Base-by-base conservation (phyloP, 345 rosid genomes). In the Euclidium syriacum region DNA sequence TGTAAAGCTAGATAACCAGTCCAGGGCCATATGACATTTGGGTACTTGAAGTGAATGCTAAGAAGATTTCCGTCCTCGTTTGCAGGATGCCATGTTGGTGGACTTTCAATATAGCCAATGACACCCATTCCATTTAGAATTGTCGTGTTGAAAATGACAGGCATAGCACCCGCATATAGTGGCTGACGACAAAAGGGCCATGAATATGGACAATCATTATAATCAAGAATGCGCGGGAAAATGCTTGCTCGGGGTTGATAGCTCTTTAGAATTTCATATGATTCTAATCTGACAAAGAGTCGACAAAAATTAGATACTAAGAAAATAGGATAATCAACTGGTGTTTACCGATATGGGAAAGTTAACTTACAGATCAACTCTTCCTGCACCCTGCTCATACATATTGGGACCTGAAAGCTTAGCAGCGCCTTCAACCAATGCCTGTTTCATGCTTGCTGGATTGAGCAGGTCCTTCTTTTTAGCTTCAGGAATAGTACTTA, bases 371-470 rank as follows among this genome's bases (percentile, higher is more conserved):
- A 92, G 77, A 74, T 90, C 81, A 53, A 94, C 95, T 81, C 97
- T 85, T 68, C 99, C 99, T 15, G 97, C 97, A 55, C 97, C 99
- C 68, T 94, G 99, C 74, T 94, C 99, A 75, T 79, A 94, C 88
- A 94, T 87, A 62, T 87, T 94, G 33, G 97, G 96, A 64, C 95
- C 99, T 71, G 83, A 25, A 68, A 94, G 97, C 80, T 87, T 94
- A 60, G 99, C 88, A 65, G 99, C 97, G 44, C 99, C 99, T 82
- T 94, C 99, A 51, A 94, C 99, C 39, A 94, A 77, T 17, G 97
- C 96, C 73, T 94, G 97, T 80, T 94, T 94, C 99, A 94, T 90
- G 83, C 99, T 94, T 14, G 97, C 95, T 32, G 99, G 99, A 79
- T 94, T 94, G 32, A 94, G 73, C 39, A 90, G 66, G 44, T 73